Percentiles rank a stretch among this genome's conserved stretches.
Conservation (phyloP, 169 alveolate genomes). For the Plasmodium ovale region DNA sequence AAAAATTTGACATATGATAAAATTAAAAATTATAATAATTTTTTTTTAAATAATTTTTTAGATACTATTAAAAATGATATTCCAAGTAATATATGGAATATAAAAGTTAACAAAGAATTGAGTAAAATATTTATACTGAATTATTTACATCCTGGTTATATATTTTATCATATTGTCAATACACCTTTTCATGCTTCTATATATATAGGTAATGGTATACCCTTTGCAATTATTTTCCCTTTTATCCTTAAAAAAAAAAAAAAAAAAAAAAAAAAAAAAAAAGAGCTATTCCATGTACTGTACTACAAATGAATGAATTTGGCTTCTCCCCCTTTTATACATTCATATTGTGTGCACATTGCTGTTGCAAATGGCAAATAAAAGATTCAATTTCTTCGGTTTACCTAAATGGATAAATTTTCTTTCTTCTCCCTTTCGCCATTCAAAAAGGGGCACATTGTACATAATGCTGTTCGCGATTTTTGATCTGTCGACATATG, state of each 20-base stretch:
- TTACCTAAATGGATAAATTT: no score
- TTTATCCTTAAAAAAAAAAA: background rate
- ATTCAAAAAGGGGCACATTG: no score
- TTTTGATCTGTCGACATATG: no score
- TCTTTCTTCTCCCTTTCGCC: no score
- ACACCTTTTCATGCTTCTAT: conserved; percentile 70
- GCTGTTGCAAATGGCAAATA: no score
- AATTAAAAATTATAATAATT: conserved; percentile 47
- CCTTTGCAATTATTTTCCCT: background rate
- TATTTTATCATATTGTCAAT: conserved; percentile 41
- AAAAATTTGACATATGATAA: conserved; percentile 63
- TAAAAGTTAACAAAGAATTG: conserved; percentile 50
- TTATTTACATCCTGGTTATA: conserved; percentile 53
- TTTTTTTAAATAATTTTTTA: conserved; percentile 65
- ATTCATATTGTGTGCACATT: no score
- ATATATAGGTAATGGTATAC: conserved; percentile 58
- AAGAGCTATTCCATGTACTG: no score
- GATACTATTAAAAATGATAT: conserved; percentile 53
- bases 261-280: no score
- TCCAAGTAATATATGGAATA: conserved; percentile 61
- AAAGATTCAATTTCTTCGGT: no score
- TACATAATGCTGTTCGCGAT: no score
- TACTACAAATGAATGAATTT: no score
- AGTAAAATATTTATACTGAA: conserved; percentile 52
- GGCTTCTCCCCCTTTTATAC: no score